Conservation (phyloP, 345 rosid species). For the Euphorbia pulcherrima region DNA sequence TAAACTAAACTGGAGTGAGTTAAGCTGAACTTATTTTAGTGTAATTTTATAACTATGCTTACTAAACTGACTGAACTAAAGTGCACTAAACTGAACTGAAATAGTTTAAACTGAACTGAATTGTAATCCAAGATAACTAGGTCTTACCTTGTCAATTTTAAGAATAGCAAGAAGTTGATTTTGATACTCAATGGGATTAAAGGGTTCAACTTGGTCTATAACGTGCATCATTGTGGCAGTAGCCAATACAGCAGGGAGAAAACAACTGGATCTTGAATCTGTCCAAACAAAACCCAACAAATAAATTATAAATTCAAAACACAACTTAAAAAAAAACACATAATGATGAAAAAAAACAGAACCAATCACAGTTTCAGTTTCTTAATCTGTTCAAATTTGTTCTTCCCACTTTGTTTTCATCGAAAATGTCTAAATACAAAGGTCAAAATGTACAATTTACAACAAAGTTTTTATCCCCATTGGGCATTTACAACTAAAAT, state of each 20-base stretch:
- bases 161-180: constrained; percentile 25
- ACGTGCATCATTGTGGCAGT: constrained; percentile 35
- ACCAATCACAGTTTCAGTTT: neutral
- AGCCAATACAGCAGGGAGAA: constrained; percentile 25
- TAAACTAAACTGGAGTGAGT: too few relatives aligned
- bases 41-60: too few relatives aligned
- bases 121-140: too few relatives aligned
- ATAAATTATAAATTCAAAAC: neutral
- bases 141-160: constrained; percentile 22
- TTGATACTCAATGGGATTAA: constrained; percentile 19
- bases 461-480: too few relatives aligned
- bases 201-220: constrained; percentile 33
- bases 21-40: too few relatives aligned
- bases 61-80: too few relatives aligned
- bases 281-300: neutral
- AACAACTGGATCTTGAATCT: constrained; percentile 29
- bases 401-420: constrained; percentile 13
- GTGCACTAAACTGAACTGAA: too few relatives aligned
- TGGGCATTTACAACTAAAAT: too few relatives aligned
- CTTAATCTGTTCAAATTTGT: too few relatives aligned
- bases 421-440: constrained; percentile 12
- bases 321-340: neutral
- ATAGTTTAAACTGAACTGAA: too few relatives aligned
- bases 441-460: neutral
- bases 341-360: neutral